phyloP scores from a whole-genome alignment of 2,329 filamentous ascomycete species.

The Emmonsiellopsis sp. region DNA sequence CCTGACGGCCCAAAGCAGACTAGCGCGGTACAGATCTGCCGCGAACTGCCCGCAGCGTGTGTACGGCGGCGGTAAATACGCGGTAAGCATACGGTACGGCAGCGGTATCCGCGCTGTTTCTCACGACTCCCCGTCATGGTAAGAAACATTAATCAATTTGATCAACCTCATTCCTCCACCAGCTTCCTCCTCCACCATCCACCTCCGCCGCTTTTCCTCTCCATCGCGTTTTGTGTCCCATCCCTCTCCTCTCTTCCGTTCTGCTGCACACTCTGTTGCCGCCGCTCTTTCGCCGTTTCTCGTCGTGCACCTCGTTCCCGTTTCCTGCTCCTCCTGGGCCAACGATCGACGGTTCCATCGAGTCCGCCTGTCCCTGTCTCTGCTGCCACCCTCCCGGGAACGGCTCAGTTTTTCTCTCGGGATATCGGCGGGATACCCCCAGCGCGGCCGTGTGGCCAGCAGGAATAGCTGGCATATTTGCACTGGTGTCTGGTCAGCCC shows the following conservation, averaged over 20 bases:
- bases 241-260: not conserved
- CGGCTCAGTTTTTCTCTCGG: not conserved
- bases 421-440: not conserved
- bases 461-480: not conserved
- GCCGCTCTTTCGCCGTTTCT: not conserved
- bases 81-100: too few relatives aligned
- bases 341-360: not conserved
- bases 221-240: too few relatives aligned
- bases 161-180: too few relatives aligned
- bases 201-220: too few relatives aligned
- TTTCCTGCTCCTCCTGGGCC: not conserved
- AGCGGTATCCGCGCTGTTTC: too few relatives aligned
- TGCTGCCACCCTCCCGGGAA: not conserved
- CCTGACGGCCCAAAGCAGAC: too few relatives aligned
- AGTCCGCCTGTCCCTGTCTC: not conserved
- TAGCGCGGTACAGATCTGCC: too few relatives aligned
- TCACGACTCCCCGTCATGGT: too few relatives aligned
- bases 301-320: not conserved
- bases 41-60: too few relatives aligned
- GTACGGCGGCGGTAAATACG: too few relatives aligned
- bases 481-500: not conserved
- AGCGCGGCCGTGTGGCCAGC: not conserved
- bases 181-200: too few relatives aligned
- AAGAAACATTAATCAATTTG: too few relatives aligned
- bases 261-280: not conserved